These are phyloP conservation scores for Ustulina deusta DNA, from an alignment of 2,329 filamentous ascomycete genomes.

Conservation along the genomic window DNA sequence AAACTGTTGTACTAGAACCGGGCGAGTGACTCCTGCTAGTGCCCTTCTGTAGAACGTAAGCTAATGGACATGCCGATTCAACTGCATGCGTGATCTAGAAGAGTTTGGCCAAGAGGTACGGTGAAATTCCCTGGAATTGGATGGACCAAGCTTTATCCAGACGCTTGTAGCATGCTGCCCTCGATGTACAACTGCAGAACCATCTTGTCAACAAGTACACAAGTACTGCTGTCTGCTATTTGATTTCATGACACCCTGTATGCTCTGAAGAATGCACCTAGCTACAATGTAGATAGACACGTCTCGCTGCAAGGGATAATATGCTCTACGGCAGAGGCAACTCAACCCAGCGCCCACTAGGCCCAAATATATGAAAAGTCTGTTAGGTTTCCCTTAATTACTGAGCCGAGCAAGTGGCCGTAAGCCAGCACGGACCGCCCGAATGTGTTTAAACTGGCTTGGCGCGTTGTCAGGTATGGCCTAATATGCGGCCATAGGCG, in stretches of 20 bases:
- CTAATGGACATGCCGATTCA: conserved; percentile 44
- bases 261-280: conserved; percentile 38
- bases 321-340: conserved; percentile 40
- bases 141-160: conserved; percentile 40
- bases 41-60: conserved; percentile 45
- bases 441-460: conserved; percentile 49
- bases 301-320: conserved; percentile 35
- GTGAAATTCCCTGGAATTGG: conserved; percentile 39
- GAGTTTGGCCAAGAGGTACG: conserved; percentile 43
- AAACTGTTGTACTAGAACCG: conserved; percentile 48
- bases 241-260: conserved; percentile 37
- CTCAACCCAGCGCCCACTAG: conserved; percentile 21
- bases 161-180: conserved; percentile 26
- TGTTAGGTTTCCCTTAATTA: conserved; percentile 25
- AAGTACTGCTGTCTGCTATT: conserved; percentile 37
- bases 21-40: conserved; percentile 46
- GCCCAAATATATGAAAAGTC: conserved; percentile 40
- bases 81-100: conserved; percentile 46
- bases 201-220: conserved; percentile 41
- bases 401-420: conserved; percentile 28
- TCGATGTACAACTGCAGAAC: conserved; percentile 45
- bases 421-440: conserved; percentile 40
- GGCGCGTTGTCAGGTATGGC: conserved; percentile 48
- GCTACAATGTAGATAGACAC: conserved; percentile 32
- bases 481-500: conserved; percentile 52